phyloP scores from a whole-genome alignment of 1,284 basidiomycete genomes.

The Rhodofomes roseus region DNA sequence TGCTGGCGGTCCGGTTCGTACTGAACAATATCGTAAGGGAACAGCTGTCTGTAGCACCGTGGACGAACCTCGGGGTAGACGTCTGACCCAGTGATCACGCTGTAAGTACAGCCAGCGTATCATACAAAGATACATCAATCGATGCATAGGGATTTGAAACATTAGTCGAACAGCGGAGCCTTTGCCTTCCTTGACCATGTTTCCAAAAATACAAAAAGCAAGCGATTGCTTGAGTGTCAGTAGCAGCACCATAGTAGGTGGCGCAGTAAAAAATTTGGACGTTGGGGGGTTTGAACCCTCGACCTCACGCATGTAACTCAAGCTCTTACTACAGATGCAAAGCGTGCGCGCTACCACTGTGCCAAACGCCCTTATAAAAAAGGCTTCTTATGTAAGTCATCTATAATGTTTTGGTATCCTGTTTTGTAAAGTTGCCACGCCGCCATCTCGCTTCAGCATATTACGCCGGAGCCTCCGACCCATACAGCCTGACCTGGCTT shows the following conservation, averaged over 20 bases:
- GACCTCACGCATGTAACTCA: constrained; percentile 26
- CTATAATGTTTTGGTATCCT: background rate
- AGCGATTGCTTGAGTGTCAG: no score
- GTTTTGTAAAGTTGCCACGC: background rate
- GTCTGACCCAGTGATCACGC: background rate
- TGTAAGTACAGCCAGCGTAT: background rate
- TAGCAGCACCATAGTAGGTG: no score
- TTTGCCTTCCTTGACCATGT: no score
- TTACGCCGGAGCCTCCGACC: constrained; percentile 42
- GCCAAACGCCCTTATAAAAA: constrained; percentile 10
- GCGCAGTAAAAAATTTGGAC: constrained; percentile 15
- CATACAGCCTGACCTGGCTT: constrained; percentile 37
- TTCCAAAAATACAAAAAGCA: background rate
- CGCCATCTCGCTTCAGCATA: background rate
- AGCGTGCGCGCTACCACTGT: constrained; percentile 29
- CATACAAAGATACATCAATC: background rate
- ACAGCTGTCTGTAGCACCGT: background rate
- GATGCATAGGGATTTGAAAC: no score
- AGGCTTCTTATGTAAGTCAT: no score
- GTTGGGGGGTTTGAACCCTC: constrained; percentile 28
- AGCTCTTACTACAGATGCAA: constrained; percentile 14
- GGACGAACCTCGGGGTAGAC: background rate
- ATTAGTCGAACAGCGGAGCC: no score
- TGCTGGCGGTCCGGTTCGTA: background rate
- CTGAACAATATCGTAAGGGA: background rate